Evolutionary conservation across 331 rosid species (phyloP).

Genomic region (Cydonia oblonga): DNA sequence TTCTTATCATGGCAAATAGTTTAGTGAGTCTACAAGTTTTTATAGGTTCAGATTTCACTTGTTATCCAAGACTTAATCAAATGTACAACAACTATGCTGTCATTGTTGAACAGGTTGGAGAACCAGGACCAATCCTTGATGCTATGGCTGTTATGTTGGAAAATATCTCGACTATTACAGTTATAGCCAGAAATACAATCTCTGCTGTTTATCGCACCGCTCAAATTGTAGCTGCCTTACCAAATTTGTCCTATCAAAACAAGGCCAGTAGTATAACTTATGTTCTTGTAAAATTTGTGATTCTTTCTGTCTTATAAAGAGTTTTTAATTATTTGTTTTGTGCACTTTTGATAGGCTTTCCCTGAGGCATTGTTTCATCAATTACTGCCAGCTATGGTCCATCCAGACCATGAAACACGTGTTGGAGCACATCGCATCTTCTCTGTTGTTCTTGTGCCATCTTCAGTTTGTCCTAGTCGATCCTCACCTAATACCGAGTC

Average conservation of each 20-base stretch:
- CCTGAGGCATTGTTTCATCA: slow-evolving; percentile 97
- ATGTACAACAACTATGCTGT: slow-evolving; percentile 17
- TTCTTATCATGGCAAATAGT: slow-evolving; percentile 6
- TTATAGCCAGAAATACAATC: slow-evolving; percentile 61
- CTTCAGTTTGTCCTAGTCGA: slow-evolving; percentile 69
- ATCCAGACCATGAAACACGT: slow-evolving; percentile 85
- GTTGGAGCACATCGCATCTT: slow-evolving; percentile 76
- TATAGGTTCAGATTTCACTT: neutral
- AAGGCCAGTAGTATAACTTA: slow-evolving; percentile 51
- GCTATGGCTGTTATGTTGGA: slow-evolving; percentile 70
- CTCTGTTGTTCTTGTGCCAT: slow-evolving; percentile 80
- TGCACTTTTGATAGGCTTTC: slow-evolving; percentile 44
- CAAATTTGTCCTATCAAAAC: slow-evolving; percentile 54
- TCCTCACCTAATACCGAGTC: slow-evolving; percentile 23
- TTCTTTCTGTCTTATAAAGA: slow-evolving; percentile 15
- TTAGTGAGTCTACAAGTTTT: neutral
- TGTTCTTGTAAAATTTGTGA: slow-evolving; percentile 10
- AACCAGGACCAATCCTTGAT: slow-evolving; percentile 60
- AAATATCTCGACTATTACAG: slow-evolving; percentile 48
- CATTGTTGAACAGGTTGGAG: slow-evolving; percentile 63
- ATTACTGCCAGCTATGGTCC: slow-evolving; percentile 76
- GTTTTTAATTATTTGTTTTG: slow-evolving; percentile 12
- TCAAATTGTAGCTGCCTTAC: slow-evolving; percentile 80
- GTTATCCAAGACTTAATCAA: slow-evolving; percentile 5
- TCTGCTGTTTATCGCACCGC: slow-evolving; percentile 57